phyloP scores from a whole-genome alignment of 108 stramenopile genomes.

The Thalassiosira profunda region DNA sequence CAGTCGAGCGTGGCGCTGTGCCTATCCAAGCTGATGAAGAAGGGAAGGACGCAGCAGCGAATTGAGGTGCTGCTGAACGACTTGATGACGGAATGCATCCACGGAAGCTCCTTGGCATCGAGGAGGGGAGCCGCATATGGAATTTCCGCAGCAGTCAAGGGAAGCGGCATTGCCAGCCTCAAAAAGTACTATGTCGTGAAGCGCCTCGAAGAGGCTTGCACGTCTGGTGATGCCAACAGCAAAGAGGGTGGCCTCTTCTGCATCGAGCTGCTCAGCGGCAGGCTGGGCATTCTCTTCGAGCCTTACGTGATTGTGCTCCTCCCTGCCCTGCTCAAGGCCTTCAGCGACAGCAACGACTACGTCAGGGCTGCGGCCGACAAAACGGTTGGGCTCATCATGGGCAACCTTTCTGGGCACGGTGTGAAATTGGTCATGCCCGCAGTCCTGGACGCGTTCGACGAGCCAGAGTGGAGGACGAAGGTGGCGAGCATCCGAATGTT shows the following conservation, averaged over 20 bases:
- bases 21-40: constrained; percentile 89
- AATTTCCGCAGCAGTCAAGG: constrained; percentile 97
- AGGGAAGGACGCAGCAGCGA: constrained; percentile 77
- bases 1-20: constrained; percentile 82
- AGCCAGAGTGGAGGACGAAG: constrained; percentile 97
- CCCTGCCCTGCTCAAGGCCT: constrained; percentile 94
- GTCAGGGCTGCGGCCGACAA: constrained; percentile 93
- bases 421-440: constrained; percentile 98
- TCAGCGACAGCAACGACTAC: constrained; percentile 92
- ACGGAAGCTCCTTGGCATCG: constrained; percentile 64
- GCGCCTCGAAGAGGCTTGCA: constrained; percentile 87
- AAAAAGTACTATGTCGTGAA: constrained; percentile 95
- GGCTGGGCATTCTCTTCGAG: constrained; percentile 97
- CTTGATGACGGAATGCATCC: constrained; percentile 69
- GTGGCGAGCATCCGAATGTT: constrained; percentile 97
- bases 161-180: constrained; percentile 95
- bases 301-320: constrained; percentile 98
- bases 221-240: constrained; percentile 55
- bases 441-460: constrained; percentile 93
- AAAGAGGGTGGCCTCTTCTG: constrained; percentile 98
- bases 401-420: constrained; percentile 95
- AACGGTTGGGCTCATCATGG: constrained; percentile 94
- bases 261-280: constrained; percentile 91
- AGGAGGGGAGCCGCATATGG: constrained; percentile 97
- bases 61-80: constrained; percentile 67